Base-by-base conservation (phyloP, 352 stramenopile species). In the Phytophthora meadii region DNA sequence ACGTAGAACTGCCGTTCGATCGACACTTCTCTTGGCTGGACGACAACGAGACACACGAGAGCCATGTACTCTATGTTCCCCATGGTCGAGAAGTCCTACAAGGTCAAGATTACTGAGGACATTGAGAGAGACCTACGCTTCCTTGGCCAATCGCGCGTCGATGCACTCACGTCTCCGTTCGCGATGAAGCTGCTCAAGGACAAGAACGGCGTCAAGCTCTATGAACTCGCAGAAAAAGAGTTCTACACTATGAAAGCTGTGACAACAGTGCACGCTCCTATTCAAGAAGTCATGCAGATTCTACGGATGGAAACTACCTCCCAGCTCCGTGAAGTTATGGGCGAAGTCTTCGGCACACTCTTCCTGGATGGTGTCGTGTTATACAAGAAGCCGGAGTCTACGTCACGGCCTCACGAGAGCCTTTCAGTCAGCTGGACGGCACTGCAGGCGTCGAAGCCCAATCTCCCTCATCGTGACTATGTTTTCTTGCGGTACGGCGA, bases 181-280 rank as follows among this genome's bases (percentile, higher is more conserved):
- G 77, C 86, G 57, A 95, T 95, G 87, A 75, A 82, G 55, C 68
- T 89, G 9, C 48, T 94, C 37, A 93, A 92, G 65, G 82, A 93
- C 4, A 90, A 90, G 47, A 61, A 46, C 54, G 77, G 79, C 19
- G 50, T 95, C 19, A 77, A 93, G 77, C 65, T 95, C 28, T 95
- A 84, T 58, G 87, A 95, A 62, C 67, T 93, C 24, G 71, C 68
- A 28, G 84, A 93, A 56, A 87, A 92, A 48, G 87, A 95, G 61
- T 93, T 95, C 65, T 94, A 85, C 74, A 95, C 87, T 0, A 94
- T 95, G 84, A 92, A 92, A 40, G 85, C 82, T 40, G 84, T 93
- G 39, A 79, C 82, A 1, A 88, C 76, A 9, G 82, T 92, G 37
- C 87, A 78, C 57, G 84, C 85, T 4, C 81, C 79, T 15, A 72